Base-by-base conservation (phyloP, 768 basidiomycete species). In the Russula virescens region DNA sequence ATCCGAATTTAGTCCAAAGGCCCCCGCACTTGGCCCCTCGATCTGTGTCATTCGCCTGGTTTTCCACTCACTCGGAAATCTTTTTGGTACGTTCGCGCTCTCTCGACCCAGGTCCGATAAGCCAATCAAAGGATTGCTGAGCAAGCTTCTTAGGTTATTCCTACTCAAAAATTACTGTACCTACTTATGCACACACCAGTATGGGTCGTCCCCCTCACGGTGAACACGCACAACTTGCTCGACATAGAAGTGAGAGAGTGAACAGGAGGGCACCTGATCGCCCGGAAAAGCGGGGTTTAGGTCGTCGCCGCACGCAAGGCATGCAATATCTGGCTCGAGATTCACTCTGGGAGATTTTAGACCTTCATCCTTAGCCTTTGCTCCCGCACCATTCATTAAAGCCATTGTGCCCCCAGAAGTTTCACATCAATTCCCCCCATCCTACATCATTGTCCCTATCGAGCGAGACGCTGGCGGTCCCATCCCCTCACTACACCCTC, bases 241-340 rank as follows among this genome's bases (percentile, higher is more conserved):
- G 45, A 42, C 43, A n/a, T 25, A 51, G 25, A 19, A 58, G 55
- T 35, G 31, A 34, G 34, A 35, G 25, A 38, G 45, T 19, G 47
- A 59, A 43, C 51, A 54, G 34, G 47, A 52, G 43, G 48, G 45
- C 62, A 66, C 51, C 56, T 66, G 62, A 64, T 66, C 64, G 13
- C 40, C 48, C 60, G 64, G 60, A 65, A 55, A 46, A 50, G 56
- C 56, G 50, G 57, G 55, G 52, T 59, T 58, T 52, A 9, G 38
- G 58, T 31, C 42, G 31, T 55, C 35, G 1, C 62, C 60, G 53
- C 35, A 48, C 25, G 10, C 31, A 16, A 40, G 26, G 51, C 38
- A 21, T 34, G 31, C 49, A 52, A 34, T 54, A 52, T 55, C 21
- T 38, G 45, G 46, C 52, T 60, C 56, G 7, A 65, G 63, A 65